phyloP scores from a whole-genome alignment of 2,329 filamentous ascomycete species.

The Periconia digitata region DNA sequence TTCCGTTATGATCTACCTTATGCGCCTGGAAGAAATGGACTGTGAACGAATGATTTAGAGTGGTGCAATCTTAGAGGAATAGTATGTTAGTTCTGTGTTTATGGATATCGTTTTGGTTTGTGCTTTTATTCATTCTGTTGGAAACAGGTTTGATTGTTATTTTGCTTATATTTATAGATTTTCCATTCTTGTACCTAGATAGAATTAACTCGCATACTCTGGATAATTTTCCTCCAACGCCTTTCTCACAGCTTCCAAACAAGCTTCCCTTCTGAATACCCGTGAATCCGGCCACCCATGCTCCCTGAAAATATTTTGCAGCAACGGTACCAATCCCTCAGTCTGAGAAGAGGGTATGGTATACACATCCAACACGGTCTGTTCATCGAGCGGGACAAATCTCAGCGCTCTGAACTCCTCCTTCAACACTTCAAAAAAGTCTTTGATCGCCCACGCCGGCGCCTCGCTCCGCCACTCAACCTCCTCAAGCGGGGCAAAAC shows the following conservation, averaged over 20 bases:
- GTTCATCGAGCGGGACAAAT: conserved; percentile 8
- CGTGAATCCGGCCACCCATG: conserved; percentile 13
- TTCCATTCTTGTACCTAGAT: no score
- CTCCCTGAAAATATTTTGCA: conserved; percentile 11
- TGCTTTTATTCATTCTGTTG: no score
- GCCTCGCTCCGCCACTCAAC: conserved; percentile 9
- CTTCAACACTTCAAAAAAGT: conserved; percentile 17
- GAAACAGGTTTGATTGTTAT: no score
- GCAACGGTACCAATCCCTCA: not conserved
- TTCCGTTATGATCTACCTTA: no score
- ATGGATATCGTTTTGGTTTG: no score
- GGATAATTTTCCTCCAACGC: not conserved
- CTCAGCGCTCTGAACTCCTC: conserved; percentile 8
- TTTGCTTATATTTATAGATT: no score
- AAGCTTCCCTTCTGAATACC: conserved; percentile 8
- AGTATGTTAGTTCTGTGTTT: no score
- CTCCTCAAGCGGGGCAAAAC: conserved; percentile 4
- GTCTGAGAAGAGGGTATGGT: not conserved
- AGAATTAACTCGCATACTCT: no score
- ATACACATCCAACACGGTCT: conserved; percentile 1
- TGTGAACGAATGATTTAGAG: no score
- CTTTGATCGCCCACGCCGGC: conserved; percentile 9
- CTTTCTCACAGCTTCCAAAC: not conserved
- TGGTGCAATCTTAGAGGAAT: no score
- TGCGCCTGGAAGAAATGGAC: no score